Percentiles rank a stretch among this genome's conserved stretches.
Evolutionary conservation across 805 yeast species (phyloP).

Genomic region (Wickerhamomyces canadensis): DNA sequence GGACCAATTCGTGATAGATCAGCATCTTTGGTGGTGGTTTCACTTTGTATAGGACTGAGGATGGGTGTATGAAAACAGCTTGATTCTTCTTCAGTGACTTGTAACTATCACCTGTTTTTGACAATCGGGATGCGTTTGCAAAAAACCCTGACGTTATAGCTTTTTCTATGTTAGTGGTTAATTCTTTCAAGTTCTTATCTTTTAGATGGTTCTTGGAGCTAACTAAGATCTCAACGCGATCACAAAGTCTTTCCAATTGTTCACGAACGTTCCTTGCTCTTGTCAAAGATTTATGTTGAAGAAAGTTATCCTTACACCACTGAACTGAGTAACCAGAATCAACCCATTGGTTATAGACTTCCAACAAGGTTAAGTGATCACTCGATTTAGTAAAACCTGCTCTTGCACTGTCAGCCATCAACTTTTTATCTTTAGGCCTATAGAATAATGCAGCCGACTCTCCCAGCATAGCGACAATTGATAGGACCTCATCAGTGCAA

Average conservation of each 20-base stretch:
- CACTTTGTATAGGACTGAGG: conserved; percentile 58
- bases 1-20: conserved; percentile 75
- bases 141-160: conserved; percentile 88
- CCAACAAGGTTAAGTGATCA: conserved; percentile 74
- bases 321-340: conserved; percentile 58
- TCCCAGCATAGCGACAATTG: conserved; percentile 78
- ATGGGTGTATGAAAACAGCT: conserved; percentile 80
- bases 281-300: conserved; percentile 68
- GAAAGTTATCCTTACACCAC: conserved; percentile 83
- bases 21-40: conserved; percentile 73
- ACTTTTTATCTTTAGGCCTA: conserved; percentile 62
- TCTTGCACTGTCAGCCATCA: conserved; percentile 59
- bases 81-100: conserved; percentile 59
- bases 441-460: conserved; percentile 68
- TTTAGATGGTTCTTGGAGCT: conserved; percentile 28
- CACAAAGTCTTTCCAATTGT: conserved; percentile 62
- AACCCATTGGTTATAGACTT: conserved; percentile 74
- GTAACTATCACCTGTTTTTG: conserved; percentile 74
- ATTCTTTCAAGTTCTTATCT: conserved; percentile 33
- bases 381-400: conserved; percentile 50
- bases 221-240: conserved; percentile 40
- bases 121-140: conserved; percentile 88
- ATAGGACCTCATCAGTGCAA: conserved; percentile 64
- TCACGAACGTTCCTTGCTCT: conserved; percentile 66
- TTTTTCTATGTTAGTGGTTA: conserved; percentile 71